A percentile compares a stretch with the other conserved stretches of the same genome.
Conservation (phyloP, 176 grass and related monocot genomes). For the Oryza officinalis region DNA sequence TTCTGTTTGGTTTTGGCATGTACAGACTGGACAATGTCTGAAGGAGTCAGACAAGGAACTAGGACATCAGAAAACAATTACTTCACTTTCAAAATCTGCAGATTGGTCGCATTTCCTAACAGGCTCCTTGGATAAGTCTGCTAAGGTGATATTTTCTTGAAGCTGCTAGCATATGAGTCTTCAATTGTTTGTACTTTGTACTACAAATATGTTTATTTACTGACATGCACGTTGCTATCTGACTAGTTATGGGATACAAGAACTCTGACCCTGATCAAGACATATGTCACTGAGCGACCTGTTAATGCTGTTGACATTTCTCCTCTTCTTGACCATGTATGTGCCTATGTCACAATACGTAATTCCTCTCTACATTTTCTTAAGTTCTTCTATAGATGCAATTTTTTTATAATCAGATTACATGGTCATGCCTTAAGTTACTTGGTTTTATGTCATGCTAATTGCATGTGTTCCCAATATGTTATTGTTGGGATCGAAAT, state of each 20-base stretch:
- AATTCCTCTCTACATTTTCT: no score
- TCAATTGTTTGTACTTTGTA: neutral
- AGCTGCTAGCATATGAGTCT: neutral
- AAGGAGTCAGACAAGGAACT: constrained; percentile 75
- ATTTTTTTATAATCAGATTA: neutral
- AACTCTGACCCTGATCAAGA: constrained; percentile 77
- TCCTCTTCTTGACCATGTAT: constrained; percentile 86
- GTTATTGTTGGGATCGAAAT: neutral
- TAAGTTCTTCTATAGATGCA: neutral
- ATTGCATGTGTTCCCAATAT: neutral
- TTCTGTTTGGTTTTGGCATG: constrained; percentile 15
- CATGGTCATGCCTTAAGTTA: neutral
- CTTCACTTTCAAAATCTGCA: constrained; percentile 69
- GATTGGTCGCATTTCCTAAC: constrained; percentile 89
- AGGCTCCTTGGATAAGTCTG: constrained; percentile 82
- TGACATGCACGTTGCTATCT: constrained; percentile 24
- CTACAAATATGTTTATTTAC: neutral
- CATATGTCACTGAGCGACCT: constrained; percentile 80
- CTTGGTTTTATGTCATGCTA: neutral
- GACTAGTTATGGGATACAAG: constrained; percentile 86
- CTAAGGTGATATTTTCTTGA: constrained; percentile 66
- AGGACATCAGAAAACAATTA: constrained; percentile 73
- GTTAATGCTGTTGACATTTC: constrained; percentile 94
- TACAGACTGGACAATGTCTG: constrained; percentile 74
- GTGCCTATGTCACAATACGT: neutral